Conservation (phyloP, 257 asterid species). For the Jacaranda copaia region DNA sequence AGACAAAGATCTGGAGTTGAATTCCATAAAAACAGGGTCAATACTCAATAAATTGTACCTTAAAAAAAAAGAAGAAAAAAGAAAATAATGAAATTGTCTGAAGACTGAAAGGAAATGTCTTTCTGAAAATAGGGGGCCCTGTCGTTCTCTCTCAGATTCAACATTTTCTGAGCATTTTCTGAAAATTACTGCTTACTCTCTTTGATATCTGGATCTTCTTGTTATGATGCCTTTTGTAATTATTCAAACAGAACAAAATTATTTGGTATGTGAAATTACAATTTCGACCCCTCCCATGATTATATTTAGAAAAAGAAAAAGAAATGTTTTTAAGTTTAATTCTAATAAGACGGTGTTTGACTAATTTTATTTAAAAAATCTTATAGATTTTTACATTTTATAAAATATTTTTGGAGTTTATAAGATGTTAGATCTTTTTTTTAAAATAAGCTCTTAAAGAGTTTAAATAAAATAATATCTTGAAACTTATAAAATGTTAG, state of each 20-base stretch:
- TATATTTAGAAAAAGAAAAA: not conserved
- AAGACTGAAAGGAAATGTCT: conserved; percentile 34
- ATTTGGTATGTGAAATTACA: not conserved
- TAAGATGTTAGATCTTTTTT: too few species aligned
- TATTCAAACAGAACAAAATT: not conserved
- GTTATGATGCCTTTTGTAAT: conserved; percentile 30
- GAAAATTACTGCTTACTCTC: conserved; percentile 38
- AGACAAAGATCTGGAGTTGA: conserved; percentile 33
- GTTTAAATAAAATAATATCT: too few species aligned
- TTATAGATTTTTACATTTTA: too few species aligned
- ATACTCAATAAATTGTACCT: conserved; percentile 20
- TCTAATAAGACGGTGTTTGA: too few species aligned
- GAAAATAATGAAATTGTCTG: conserved; percentile 21
- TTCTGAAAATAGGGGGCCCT: conserved; percentile 42
- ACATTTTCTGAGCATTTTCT: conserved; percentile 42
- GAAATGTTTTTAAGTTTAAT: not conserved
- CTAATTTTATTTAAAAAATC: too few species aligned
- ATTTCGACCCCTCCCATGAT: conserved; percentile 3
- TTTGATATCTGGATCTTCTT: conserved; percentile 42
- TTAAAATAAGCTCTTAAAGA: too few species aligned
- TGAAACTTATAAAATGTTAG: too few species aligned
- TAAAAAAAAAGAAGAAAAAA: not conserved
- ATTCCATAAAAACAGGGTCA: conserved; percentile 43
- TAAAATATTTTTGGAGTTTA: too few species aligned
- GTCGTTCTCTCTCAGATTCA: conserved; percentile 43